Conservation (phyloP, 2,329 filamentous ascomycete species). For the Diaporthe nobilis region DNA sequence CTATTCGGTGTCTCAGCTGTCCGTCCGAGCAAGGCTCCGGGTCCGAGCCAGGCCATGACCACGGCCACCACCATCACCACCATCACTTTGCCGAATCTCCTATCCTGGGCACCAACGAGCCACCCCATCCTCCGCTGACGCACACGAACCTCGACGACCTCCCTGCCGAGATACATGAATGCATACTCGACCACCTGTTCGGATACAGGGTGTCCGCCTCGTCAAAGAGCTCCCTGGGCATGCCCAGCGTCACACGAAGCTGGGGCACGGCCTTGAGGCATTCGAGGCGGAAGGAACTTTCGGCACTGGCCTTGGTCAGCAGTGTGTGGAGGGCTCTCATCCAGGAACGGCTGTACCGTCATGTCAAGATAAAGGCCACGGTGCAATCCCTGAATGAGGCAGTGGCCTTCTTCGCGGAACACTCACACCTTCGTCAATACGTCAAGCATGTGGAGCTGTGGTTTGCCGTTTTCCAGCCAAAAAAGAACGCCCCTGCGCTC, state of each 20-base stretch:
- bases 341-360: slow-evolving; percentile 80
- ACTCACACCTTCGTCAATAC: slow-evolving; percentile 72
- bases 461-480: slow-evolving; percentile 81
- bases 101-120: slow-evolving; percentile 42
- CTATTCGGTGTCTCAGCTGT: slow-evolving; percentile 57
- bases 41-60: slow-evolving; percentile 47
- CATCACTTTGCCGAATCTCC: slow-evolving; percentile 40
- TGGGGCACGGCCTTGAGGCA: slow-evolving; percentile 77
- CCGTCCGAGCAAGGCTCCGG: slow-evolving; percentile 52
- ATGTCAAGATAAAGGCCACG: slow-evolving; percentile 82
- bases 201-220: slow-evolving; percentile 76
- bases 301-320: slow-evolving; percentile 74
- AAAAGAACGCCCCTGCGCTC: slow-evolving; percentile 59
- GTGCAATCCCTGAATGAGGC: slow-evolving; percentile 73
- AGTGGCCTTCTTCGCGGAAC: slow-evolving; percentile 70
- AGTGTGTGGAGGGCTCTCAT: slow-evolving; percentile 76
- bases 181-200: slow-evolving; percentile 79
- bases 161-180: slow-evolving; percentile 80
- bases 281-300: slow-evolving; percentile 76
- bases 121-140: slow-evolving; percentile 38
- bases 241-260: slow-evolving; percentile 67
- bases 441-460: slow-evolving; percentile 83
- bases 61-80: slow-evolving; percentile 45
- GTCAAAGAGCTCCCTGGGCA: slow-evolving; percentile 67
- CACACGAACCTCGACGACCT: slow-evolving; percentile 64